A percentile compares a stretch with the other conserved stretches of the same genome.
These are phyloP conservation scores for Trichosporon asahii DNA, from an alignment of 1,284 basidiomycete genomes.

Conservation along the genomic window DNA sequence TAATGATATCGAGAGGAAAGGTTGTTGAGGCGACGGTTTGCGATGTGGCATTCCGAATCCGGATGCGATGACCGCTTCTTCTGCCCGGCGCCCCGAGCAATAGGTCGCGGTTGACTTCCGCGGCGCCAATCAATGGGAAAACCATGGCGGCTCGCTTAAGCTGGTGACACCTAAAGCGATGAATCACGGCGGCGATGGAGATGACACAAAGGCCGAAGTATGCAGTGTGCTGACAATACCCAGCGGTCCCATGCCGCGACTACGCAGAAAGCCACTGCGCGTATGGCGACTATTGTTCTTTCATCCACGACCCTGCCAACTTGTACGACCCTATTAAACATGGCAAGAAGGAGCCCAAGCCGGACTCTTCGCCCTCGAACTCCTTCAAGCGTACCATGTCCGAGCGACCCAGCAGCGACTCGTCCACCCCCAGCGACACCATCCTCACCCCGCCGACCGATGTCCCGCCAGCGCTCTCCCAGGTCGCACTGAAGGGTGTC, in stretches of 20 bases:
- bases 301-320: constrained; percentile 39
- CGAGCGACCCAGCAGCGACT: constrained; percentile 8
- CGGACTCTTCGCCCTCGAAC: not conserved
- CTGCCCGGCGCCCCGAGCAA: not conserved
- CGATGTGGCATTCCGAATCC: not conserved
- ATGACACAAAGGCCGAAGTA: not conserved
- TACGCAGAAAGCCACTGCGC: constrained; percentile 43
- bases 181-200: not conserved
- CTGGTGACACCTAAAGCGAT: not conserved
- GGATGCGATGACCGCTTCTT: not conserved
- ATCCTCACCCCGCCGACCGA: not conserved
- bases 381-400: constrained; percentile 17
- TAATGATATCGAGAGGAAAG: no score
- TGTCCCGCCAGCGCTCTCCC: not conserved
- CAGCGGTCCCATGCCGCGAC: constrained; percentile 48
- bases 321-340: constrained; percentile 18
- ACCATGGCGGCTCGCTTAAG: not conserved
- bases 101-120: not conserved
- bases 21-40: not conserved
- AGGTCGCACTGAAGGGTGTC: not conserved
- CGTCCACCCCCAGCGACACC: not conserved
- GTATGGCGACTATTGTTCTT: constrained; percentile 51
- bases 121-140: not conserved
- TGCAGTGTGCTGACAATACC: constrained; percentile 12
- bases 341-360: constrained; percentile 24